Evolutionary conservation across 2,329 filamentous ascomycete species (phyloP), one percentile per base, ranked within the genome.

Genomic region (Shiraia bambusicola): DNA sequence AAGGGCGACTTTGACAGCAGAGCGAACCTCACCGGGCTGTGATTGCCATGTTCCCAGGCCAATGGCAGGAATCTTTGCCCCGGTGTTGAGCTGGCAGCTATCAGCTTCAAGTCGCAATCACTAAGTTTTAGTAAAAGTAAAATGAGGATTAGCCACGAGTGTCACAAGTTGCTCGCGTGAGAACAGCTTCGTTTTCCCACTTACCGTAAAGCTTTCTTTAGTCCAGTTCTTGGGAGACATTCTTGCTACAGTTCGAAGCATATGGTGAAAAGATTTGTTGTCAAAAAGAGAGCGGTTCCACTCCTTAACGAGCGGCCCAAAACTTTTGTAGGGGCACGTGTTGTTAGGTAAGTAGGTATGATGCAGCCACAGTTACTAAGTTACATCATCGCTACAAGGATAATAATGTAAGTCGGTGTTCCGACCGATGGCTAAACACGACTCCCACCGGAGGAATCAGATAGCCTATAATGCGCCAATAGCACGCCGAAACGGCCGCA

Each of bases 31-130:
- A 54, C 79, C 80, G 41, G 84, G 82, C 59, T 77, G 67, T 34
- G 86, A 88, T 63, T 89, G 86, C 86, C 87, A 91, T 41, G 87
- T 91, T 42, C 87, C 87, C 32, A 91, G 77, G 47, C 86, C 87
- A 52, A 91, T 70, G 56, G 83, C 83, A 42, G 86, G 86, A 47
- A 93, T 93, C 71, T 87, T 83, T 67, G 80, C 84, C 45, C 88
- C 87, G 39, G 83, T 63, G 50, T 64, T 65, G 54, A 65, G 61
- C 49, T 56, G 51, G 19, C 47, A 41, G 19, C 30, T 15, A 12
- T 53, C 19, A 52, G 40, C 17, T 26, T 6, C 12, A 17, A 17
- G 28, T 17, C 6, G 13, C 10, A 28, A 5, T 5, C 22, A 9
- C 10, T 16, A 4, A 22, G 11, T 9, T 12, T 15, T 28, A 10